Evolutionary conservation across 345 rosid genomes (phyloP).

Genomic region (Turnera subulata): DNA sequence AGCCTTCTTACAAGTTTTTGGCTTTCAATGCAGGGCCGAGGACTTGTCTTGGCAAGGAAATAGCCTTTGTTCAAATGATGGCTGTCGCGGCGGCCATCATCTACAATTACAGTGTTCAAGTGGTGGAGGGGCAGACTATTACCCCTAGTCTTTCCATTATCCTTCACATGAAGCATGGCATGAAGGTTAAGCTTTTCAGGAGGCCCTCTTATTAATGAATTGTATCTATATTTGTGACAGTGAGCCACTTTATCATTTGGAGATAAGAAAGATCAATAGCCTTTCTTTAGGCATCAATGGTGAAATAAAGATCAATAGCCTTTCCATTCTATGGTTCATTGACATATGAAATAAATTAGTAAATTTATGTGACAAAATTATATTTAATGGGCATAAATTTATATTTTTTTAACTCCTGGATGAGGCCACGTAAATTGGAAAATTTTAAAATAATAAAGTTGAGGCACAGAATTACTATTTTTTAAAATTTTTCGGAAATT

Average conservation of each 20-base stretch:
- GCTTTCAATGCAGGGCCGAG: conserved; percentile 6
- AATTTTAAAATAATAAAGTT: no score
- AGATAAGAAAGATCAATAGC: background rate
- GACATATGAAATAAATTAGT: background rate
- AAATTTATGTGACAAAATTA: no score
- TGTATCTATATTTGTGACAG: background rate
- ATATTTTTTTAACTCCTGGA: no score
- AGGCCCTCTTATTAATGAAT: background rate
- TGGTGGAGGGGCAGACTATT: background rate
- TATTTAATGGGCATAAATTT: no score
- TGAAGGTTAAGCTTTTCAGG: no score
- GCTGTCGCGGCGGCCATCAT: background rate
- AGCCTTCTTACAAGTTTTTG: conserved; percentile 3
- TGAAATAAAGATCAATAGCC: background rate
- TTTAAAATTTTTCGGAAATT: no score
- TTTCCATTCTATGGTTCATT: no score
- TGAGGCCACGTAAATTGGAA: no score
- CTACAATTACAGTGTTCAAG: conserved; percentile 1
- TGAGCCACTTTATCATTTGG: background rate
- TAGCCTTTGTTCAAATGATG: background rate
- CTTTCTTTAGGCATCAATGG: background rate
- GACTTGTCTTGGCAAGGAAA: conserved; percentile 9
- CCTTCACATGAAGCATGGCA: no score
- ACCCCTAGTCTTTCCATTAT: no score
- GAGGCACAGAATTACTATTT: no score